Base-by-base conservation (phyloP, 1,284 basidiomycete species). In the Acaromyces ingoldii region DNA sequence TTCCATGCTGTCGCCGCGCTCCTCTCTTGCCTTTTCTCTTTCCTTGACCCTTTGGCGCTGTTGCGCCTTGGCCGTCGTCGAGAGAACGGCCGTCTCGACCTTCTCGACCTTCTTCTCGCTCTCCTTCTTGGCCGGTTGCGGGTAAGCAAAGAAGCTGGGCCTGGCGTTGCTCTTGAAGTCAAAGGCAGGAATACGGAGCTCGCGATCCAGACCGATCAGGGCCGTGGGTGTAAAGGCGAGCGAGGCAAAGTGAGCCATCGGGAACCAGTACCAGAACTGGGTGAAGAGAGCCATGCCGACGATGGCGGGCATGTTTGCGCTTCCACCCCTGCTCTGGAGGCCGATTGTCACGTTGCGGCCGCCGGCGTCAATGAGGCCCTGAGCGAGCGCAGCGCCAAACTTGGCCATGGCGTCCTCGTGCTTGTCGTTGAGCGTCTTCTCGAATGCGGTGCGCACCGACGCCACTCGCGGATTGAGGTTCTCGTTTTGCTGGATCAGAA, bases 231-330 rank as follows among this genome's bases (percentile, higher is more conserved):
- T 71, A 31, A 75, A 73, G 3, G 73, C 72, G 7, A 75, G 57
- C 30, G 65, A 62, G 21, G 70, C 69, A 43, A 75, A 75, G 55
- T 72, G 70, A 6, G 71, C 73, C 34, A 75, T 60, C 21, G 73
- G 73, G 72, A 75, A 75, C 73, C 73, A 75, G 65, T 75, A 75
- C 73, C 73, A 75, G 65, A 74, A 74, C 53, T 75, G 73, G 26
- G 68, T 70, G 47, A 75, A 75, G 36, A 75, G 55, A 25, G 71
- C 70, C 73, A 75, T 74, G 30, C 72, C 71, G n/a, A 75, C 73
- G 19, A 75, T 71, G 4, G 72, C 73, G 3, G 64, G 60, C 66
- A 71, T 73, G 57, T 74, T 75, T 52, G 57, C 62, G 33, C 64
- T 67, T 1, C 73, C 71, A 29, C 66, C 66, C 0, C 68, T 64